Evolutionary conservation across 306 rosid species (phyloP).

Genomic region (Astragalus glycyphyllos): DNA sequence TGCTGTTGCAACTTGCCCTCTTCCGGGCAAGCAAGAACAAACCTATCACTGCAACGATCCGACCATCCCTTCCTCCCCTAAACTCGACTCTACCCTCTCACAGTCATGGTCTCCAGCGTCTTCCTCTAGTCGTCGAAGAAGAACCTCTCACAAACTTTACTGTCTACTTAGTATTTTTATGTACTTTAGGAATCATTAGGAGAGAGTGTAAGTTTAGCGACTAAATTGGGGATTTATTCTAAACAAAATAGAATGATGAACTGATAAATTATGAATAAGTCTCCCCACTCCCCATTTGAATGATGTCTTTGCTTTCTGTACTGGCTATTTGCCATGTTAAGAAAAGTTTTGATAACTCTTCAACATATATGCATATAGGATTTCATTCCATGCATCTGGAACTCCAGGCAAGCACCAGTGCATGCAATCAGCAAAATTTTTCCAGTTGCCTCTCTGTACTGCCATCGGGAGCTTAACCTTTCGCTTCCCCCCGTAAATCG

Average conservation of each 20-base stretch:
- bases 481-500: conserved; percentile 83
- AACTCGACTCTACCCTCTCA: too few relatives aligned
- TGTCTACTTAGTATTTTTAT: too few relatives aligned
- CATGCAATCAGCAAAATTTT: conserved; percentile 78
- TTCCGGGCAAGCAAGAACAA: too few relatives aligned
- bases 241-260: conserved; percentile 8
- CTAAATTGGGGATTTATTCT: neutral
- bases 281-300: neutral
- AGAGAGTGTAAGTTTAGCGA: too few relatives aligned
- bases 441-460: conserved; percentile 81
- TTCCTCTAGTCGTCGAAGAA: too few relatives aligned
- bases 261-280: neutral
- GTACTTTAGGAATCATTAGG: too few relatives aligned
- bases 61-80: too few relatives aligned
- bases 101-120: too few relatives aligned
- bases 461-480: conserved; percentile 80
- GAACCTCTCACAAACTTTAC: too few relatives aligned
- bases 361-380: conserved; percentile 73
- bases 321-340: conserved; percentile 35
- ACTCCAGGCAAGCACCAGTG: conserved; percentile 98
- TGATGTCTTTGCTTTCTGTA: conserved; percentile 29
- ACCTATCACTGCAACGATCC: too few relatives aligned
- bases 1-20: too few relatives aligned
- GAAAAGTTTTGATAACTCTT: conserved; percentile 58
- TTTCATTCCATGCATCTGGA: conserved; percentile 92